Conservation (phyloP, 208 protist genomes). For the Tritrichomonas foetus region DNA sequence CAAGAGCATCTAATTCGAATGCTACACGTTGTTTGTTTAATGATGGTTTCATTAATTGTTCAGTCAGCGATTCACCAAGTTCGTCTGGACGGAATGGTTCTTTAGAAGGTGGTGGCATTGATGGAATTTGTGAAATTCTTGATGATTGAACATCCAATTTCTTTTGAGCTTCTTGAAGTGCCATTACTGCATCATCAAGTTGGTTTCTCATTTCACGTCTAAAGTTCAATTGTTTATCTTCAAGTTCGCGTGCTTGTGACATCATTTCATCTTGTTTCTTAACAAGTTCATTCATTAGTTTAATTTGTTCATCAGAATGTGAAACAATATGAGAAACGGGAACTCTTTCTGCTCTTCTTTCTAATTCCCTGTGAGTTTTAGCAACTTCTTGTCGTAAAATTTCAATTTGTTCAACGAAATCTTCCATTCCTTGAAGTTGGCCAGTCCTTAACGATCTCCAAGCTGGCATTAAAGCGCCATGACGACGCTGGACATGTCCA, state of each 20-base stretch:
- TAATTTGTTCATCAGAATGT: neutral
- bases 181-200: neutral
- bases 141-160: neutral
- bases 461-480: neutral
- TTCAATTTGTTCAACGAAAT: neutral
- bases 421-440: neutral
- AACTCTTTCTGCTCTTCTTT: neutral
- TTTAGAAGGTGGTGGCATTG: neutral
- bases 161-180: neutral
- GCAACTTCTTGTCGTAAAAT: neutral
- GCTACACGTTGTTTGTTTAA: neutral
- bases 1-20: neutral
- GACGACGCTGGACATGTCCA: neutral
- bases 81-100: neutral
- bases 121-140: neutral
- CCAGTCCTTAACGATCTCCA: neutral
- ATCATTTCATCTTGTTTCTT: neutral
- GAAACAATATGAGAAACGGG: neutral
- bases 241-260: neutral
- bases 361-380: neutral
- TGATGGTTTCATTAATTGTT: neutral
- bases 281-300: neutral
- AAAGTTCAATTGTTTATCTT: neutral
- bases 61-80: neutral
- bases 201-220: neutral